Conservation (phyloP, 306 rosid genomes). For the Quercus wislizeni region DNA sequence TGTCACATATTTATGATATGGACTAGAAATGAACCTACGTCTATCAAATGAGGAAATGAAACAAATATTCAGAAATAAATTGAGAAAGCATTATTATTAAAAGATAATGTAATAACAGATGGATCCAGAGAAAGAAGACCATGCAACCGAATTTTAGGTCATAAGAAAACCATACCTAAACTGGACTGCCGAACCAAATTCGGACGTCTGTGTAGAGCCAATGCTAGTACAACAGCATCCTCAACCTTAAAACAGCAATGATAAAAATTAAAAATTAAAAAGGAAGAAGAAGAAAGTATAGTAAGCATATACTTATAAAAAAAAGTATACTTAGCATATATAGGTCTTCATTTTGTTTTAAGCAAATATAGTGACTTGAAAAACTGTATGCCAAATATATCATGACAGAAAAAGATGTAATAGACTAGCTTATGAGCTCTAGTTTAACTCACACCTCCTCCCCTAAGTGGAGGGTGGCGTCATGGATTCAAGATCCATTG, state of each 20-base stretch:
- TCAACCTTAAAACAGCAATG: constrained; percentile 59
- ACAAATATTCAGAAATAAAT: neutral
- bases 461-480: too few relatives aligned
- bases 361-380: neutral
- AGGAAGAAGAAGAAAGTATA: neutral
- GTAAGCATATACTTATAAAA: neutral
- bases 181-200: constrained; percentile 57
- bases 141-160: neutral
- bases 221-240: constrained; percentile 86
- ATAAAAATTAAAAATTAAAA: neutral
- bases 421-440: too few relatives aligned
- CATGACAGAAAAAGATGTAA: too few relatives aligned
- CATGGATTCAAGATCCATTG: neutral
- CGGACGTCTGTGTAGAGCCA: constrained; percentile 70
- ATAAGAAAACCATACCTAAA: constrained; percentile 41
- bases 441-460: too few relatives aligned
- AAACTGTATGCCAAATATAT: neutral
- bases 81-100: neutral
- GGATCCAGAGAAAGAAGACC: constrained; percentile 10
- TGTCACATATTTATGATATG: neutral
- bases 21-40: constrained; percentile 11
- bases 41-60: neutral
- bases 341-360: neutral
- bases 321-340: neutral
- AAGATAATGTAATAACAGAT: neutral